A percentile compares a stretch with the other conserved stretches of the same genome.
Conservation (phyloP, 495 filamentous ascomycete species). For the Aspergillus bertholletiae region DNA sequence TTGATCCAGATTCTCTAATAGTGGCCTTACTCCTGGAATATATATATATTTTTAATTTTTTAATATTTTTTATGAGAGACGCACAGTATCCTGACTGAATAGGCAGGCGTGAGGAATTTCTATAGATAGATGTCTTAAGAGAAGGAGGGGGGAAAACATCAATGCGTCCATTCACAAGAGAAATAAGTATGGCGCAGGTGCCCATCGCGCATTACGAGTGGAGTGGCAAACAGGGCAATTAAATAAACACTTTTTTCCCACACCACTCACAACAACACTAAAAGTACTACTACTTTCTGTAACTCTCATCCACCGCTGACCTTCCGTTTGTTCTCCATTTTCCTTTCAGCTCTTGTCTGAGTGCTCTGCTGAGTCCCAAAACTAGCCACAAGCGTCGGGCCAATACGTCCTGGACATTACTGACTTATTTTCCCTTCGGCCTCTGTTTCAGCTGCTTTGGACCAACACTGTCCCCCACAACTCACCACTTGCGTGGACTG, state of each 20-base stretch:
- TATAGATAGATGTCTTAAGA: neutral
- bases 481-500: constrained; percentile 7
- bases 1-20: neutral
- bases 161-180: no score
- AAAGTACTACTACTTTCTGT: neutral
- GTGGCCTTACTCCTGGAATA: neutral
- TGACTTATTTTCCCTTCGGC: neutral
- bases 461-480: constrained; percentile 19
- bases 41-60: no score
- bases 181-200: neutral
- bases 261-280: neutral
- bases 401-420: neutral
- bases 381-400: neutral
- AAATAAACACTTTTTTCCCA: neutral
- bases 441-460: constrained; percentile 14
- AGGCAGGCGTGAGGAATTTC: no score
- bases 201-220: neutral
- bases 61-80: no score
- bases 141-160: neutral
- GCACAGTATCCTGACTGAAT: neutral
- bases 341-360: constrained; percentile 10
- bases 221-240: neutral
- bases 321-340: neutral
- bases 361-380: neutral
- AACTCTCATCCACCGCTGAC: neutral